Evolutionary conservation across 106 monocot species (phyloP).

Genomic region (Dactylorhiza incarnata): DNA sequence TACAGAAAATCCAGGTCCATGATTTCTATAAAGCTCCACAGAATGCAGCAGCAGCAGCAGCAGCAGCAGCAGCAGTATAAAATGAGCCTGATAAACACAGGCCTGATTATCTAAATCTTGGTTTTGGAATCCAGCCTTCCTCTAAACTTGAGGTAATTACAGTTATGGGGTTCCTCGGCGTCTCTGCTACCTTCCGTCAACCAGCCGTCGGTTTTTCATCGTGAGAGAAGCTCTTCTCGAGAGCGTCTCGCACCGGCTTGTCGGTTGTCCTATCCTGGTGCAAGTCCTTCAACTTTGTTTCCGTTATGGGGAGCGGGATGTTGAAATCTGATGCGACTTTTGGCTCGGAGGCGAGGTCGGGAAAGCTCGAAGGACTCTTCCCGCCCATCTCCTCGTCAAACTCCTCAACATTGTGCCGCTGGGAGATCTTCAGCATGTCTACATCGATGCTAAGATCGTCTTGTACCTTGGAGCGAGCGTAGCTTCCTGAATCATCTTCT

Average conservation of each 20-base stretch:
- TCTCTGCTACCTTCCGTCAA: not conserved
- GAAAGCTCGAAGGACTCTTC: slow-evolving; percentile 19
- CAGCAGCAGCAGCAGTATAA: not conserved
- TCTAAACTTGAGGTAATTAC: not conserved
- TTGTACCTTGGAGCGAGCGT: slow-evolving; percentile 73
- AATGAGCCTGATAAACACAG: not conserved
- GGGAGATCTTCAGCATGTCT: slow-evolving; percentile 65
- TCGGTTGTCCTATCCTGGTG: not conserved
- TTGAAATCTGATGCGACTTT: not conserved
- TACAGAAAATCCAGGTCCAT: not conserved
- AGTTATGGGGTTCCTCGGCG: not conserved
- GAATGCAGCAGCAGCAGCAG: not conserved
- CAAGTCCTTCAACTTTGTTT: not conserved
- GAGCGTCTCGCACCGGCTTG: not conserved
- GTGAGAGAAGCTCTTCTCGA: not conserved
- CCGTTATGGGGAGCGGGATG: not conserved
- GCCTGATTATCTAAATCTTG: not conserved
- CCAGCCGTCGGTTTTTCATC: not conserved
- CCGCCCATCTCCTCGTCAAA: slow-evolving; percentile 43
- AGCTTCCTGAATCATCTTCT: slow-evolving; percentile 42
- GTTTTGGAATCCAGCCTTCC: not conserved
- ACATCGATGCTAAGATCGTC: slow-evolving; percentile 77
- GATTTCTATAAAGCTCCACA: not conserved
- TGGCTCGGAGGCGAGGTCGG: not conserved
- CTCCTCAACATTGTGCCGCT: slow-evolving; percentile 39